These are phyloP conservation scores for Stachybotrys chartarum DNA, from an alignment of 2,329 filamentous ascomycete genomes.

Conservation along the genomic window DNA sequence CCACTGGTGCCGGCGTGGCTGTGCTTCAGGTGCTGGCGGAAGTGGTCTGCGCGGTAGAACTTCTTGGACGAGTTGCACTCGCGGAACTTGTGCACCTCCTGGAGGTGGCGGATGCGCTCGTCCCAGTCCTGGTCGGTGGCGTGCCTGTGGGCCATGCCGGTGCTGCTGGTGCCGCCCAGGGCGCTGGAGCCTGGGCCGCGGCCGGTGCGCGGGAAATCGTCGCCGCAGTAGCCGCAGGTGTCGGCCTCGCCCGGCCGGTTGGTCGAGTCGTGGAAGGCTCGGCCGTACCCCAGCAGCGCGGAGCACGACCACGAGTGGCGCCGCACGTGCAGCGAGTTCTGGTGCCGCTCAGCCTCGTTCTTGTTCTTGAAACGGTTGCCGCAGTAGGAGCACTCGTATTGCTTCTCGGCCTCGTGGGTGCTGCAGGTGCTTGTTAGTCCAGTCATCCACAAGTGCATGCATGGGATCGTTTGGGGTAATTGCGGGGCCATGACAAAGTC, in stretches of 20 bases:
- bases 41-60: slow-evolving; percentile 95
- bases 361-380: slow-evolving; percentile 98
- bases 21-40: slow-evolving; percentile 96
- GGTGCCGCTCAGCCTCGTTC: slow-evolving; percentile 93
- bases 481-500: neutral
- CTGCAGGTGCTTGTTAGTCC: slow-evolving; percentile 34
- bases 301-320: slow-evolving; percentile 97
- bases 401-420: slow-evolving; percentile 86
- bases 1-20: slow-evolving; percentile 93
- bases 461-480: neutral
- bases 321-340: slow-evolving; percentile 88
- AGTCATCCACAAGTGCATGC: neutral
- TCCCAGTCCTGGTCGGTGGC: slow-evolving; percentile 85
- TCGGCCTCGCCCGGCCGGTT: slow-evolving; percentile 62
- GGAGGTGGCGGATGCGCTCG: slow-evolving; percentile 75
- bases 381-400: slow-evolving; percentile 89
- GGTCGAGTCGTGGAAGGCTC: slow-evolving; percentile 80
- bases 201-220: slow-evolving; percentile 65
- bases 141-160: slow-evolving; percentile 29
- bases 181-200: slow-evolving; percentile 24
- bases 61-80: slow-evolving; percentile 99
- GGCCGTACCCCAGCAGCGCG: slow-evolving; percentile 67
- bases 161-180: slow-evolving; percentile 9
- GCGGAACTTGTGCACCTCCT: slow-evolving; percentile 88
- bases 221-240: slow-evolving; percentile 89